phyloP scores from a whole-genome alignment of 495 filamentous ascomycete genomes.

The Mytilinidion resinicola region DNA sequence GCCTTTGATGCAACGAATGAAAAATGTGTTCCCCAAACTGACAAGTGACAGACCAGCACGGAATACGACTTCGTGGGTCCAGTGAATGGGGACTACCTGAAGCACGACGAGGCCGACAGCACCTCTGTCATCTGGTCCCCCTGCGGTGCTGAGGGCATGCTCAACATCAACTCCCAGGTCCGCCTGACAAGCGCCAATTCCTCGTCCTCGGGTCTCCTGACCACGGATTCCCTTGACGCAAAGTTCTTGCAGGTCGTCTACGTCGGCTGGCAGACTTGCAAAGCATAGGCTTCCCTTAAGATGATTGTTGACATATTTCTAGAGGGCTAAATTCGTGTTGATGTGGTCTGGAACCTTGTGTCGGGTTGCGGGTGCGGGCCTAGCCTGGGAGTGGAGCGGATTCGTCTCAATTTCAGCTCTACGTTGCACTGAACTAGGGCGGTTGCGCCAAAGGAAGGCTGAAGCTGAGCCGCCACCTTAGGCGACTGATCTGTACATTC shows the following conservation, averaged over 20 bases:
- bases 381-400: no score
- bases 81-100: slow-evolving; percentile 28
- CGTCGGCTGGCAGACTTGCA: slow-evolving; percentile 26
- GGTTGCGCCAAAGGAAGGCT: no score
- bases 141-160: slow-evolving; percentile 32
- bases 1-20: not conserved
- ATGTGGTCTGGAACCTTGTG: no score
- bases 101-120: slow-evolving; percentile 28
- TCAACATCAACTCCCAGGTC: slow-evolving; percentile 37
- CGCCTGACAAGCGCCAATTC: slow-evolving; percentile 24
- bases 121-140: slow-evolving; percentile 33
- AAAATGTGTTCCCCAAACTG: not conserved
- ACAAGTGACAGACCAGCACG: slow-evolving; percentile 21
- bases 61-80: slow-evolving; percentile 29
- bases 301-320: no score
- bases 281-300: not conserved
- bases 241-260: slow-evolving; percentile 37
- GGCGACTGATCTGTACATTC: no score
- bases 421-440: no score
- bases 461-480: no score
- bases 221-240: slow-evolving; percentile 37
- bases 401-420: no score
- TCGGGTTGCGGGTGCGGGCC: no score
- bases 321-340: no score
- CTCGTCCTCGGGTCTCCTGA: slow-evolving; percentile 32